These are phyloP conservation scores for Cupressus sempervirens DNA, from an alignment of 75 land plant genomes.

Conservation along the genomic window DNA sequence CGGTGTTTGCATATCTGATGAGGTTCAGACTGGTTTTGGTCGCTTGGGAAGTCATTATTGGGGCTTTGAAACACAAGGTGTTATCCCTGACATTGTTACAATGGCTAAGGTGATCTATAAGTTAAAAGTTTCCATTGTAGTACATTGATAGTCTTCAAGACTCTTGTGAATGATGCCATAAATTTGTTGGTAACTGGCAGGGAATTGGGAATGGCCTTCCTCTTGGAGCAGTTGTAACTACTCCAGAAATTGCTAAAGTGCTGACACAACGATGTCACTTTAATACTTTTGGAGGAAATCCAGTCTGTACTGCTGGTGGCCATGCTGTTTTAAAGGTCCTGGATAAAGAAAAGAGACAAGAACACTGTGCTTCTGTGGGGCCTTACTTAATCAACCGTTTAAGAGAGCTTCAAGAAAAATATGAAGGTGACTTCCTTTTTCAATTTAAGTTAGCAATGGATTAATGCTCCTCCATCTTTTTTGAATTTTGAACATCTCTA, in stretches of 20 bases:
- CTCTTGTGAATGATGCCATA: neutral
- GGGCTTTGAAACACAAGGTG: slow-evolving; percentile 89
- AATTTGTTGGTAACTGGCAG: slow-evolving; percentile 26
- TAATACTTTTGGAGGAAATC: slow-evolving; percentile 99
- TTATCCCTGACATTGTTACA: slow-evolving; percentile 89
- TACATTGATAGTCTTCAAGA: neutral
- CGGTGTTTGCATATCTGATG: slow-evolving; percentile 93
- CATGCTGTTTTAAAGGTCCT: slow-evolving; percentile 84
- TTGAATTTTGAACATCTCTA: neutral
- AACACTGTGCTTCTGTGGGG: slow-evolving; percentile 78
- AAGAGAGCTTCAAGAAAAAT: slow-evolving; percentile 59
- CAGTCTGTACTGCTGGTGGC: slow-evolving; percentile 93
- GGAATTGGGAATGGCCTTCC: slow-evolving; percentile 99
- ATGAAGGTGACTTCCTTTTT: slow-evolving; percentile 51
- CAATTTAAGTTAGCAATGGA: neutral
- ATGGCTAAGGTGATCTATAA: slow-evolving; percentile 72
- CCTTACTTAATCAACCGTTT: slow-evolving; percentile 67
- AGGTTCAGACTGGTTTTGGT: slow-evolving; percentile 90
- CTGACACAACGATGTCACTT: slow-evolving; percentile 73
- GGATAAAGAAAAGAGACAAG: slow-evolving; percentile 88
- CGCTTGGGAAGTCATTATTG: slow-evolving; percentile 88
- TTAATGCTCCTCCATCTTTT: neutral
- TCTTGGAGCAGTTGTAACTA: slow-evolving; percentile 92
- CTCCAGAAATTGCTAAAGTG: slow-evolving; percentile 90
- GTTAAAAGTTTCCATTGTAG: neutral